Base-by-base conservation (phyloP, 2,329 filamentous ascomycete genomes). In the Scedosporium dehoogii region DNA sequence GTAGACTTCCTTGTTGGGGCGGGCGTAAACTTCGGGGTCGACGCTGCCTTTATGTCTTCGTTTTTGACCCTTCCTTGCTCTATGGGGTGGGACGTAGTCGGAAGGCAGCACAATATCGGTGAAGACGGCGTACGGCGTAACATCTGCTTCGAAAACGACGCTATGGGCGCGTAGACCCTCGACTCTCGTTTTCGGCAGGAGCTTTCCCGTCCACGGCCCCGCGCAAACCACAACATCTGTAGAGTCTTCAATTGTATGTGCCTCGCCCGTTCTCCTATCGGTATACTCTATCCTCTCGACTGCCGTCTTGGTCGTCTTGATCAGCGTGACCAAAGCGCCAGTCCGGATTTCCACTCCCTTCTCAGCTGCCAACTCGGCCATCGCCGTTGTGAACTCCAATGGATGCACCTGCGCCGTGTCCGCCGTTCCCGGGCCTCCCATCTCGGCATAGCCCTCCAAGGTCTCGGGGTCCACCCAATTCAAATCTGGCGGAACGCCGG, bases 391-490 rank as follows among this genome's bases (percentile, higher is more conserved):
- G 71, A 99, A 97, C 55, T 91, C 86, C 65, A 88, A 90, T 0
- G 94, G 94, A 70, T 99, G 93, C 2, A 97, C 93, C 74, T 99
- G 94, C 0, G 94, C 90, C 1, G 94, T 97, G 65, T 91, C 90
- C 1, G 81, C 82, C 0, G 86, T 84, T 2, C 85, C 87, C 2
- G 78, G 76, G 1, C 71, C 67, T 25, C 91, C 91, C 91, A 97
- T 97, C 70, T 88, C 85, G 41, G 90, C 85, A 74, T 96, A 97
- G 21, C 80, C 79, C 61, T 78, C 77, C 23, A 96, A 76, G 2
- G 86, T 77, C 4, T 87, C 84, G 1, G 81, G 76, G 60, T 89
- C 84, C 51, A 97, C 80, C 92, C 92, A 99, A 73, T 96, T 88
- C 12, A 97, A 78, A 66, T 96, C 91, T 14, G 80, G 70, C 0